A percentile compares a stretch with the other conserved stretches of the same genome.
Conservation (phyloP, 352 stramenopile genomes). For the Pythium pectinolyticum region DNA sequence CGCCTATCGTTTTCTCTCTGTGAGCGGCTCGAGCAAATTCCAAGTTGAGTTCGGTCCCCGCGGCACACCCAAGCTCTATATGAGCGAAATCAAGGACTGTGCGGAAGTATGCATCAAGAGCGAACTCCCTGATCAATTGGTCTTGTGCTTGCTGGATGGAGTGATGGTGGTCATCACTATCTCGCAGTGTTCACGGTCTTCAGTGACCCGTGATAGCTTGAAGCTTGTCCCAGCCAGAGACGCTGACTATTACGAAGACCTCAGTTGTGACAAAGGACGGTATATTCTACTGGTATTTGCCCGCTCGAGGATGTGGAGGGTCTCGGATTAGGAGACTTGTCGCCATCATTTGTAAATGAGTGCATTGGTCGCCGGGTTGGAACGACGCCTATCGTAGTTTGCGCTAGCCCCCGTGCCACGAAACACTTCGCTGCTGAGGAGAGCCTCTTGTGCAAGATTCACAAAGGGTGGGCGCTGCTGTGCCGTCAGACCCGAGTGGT, state of each 20-base stretch:
- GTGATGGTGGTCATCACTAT: conserved; percentile 19
- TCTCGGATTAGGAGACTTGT: conserved; percentile 8
- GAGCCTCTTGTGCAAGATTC: neutral
- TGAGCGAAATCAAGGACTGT: too few species aligned
- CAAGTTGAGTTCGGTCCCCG: neutral
- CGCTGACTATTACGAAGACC: conserved; percentile 26
- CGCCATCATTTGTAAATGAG: conserved; percentile 23
- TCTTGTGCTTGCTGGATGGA: conserved; percentile 18
- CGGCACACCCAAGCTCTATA: neutral
- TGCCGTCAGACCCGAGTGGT: conserved; percentile 6
- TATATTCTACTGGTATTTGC: conserved; percentile 16
- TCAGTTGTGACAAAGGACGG: conserved; percentile 11
- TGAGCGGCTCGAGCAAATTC: conserved; percentile 9
- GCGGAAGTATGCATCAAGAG: too few species aligned
- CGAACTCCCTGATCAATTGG: too few species aligned
- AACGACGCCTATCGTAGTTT: conserved; percentile 18
- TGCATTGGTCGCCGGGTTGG: conserved; percentile 18
- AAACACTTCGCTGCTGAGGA: neutral
- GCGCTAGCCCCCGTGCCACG: too few species aligned
- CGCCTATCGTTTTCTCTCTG: conserved; percentile 11
- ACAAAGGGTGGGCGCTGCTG: conserved; percentile 10
- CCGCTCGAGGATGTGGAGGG: conserved; percentile 10
- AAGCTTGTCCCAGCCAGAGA: too few species aligned
- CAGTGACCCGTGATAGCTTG: neutral
- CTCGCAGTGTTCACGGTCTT: conserved; percentile 23